These are phyloP conservation scores for bread wheat (Triticum aestivum) DNA, from an alignment of 176 grass and related monocot species.

Conservation along the genomic window DNA sequence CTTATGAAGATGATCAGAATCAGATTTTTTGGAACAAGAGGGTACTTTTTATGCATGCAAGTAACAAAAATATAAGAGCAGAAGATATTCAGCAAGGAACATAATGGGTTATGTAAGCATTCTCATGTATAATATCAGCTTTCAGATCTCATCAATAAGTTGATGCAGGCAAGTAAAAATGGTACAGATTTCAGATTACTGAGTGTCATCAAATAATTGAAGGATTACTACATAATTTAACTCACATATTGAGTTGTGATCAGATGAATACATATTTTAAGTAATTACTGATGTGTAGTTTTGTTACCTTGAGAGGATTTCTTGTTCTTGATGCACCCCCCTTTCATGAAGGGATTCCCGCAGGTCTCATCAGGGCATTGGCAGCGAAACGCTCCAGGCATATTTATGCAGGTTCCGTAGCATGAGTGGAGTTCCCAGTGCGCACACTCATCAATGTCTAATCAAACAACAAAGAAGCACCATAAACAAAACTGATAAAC, in stretches of 20 bases:
- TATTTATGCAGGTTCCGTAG: conserved; percentile 21
- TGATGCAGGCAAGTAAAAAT: background rate
- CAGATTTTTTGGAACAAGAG: background rate
- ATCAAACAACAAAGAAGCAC: background rate
- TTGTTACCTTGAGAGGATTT: background rate
- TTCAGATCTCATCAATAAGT: background rate
- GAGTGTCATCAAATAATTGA: background rate
- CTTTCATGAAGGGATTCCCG: background rate
- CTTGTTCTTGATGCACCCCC: background rate
- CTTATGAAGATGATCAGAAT: background rate
- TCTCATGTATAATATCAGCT: background rate
- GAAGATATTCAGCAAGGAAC: background rate
- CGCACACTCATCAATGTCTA: conserved; percentile 23
- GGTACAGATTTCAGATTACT: background rate
- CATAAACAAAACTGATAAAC: background rate
- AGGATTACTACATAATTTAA: too few species aligned
- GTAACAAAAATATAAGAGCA: background rate
- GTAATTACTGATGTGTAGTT: background rate
- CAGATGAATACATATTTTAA: background rate
- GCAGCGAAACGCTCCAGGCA: background rate
- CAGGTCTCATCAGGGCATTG: background rate
- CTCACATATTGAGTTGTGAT: background rate
- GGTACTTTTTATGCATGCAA: background rate
- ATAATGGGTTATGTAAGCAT: background rate
- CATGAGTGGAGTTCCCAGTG: background rate